Percentiles rank a stretch among this genome's conserved stretches.
These are phyloP conservation scores for Avena insularis DNA, from an alignment of 176 grass and related monocot species.

Conservation along the genomic window DNA sequence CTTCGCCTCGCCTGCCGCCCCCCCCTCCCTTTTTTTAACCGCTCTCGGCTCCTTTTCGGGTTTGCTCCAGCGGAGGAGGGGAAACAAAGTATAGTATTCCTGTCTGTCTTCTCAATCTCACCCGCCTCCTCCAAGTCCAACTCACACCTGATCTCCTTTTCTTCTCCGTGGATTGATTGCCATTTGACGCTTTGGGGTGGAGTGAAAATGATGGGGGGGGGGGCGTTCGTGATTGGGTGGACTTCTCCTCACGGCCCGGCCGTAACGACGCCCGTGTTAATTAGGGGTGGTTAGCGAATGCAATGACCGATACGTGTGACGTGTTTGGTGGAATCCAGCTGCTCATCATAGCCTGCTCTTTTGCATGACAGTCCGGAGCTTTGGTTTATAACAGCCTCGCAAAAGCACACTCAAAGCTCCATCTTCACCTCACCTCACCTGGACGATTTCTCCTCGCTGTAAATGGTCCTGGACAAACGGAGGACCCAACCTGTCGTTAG, in stretches of 20 bases:
- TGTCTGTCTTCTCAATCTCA: neutral
- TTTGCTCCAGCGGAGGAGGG: conserved; percentile 40
- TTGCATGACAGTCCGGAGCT: neutral
- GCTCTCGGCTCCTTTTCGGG: conserved; percentile 20
- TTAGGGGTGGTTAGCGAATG: neutral
- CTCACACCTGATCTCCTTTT: neutral
- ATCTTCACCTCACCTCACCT: conserved; percentile 18
- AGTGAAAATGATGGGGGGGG: neutral
- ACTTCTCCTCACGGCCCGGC: conserved; percentile 17
- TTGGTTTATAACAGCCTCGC: neutral
- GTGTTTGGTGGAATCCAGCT: conserved; percentile 1
- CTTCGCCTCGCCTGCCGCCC: conserved; percentile 1
- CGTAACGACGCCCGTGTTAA: conserved; percentile 3
- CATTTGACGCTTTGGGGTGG: conserved; percentile 40
- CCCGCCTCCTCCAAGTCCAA: neutral
- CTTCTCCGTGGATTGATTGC: conserved; percentile 18
- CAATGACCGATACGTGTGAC: neutral
- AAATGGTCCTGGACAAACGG: conserved; percentile 3
- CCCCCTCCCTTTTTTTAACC: conserved; percentile 46
- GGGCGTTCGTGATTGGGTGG: neutral
- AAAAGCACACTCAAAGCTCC: neutral
- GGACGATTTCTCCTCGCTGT: neutral
- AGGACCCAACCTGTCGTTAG: conserved; percentile 37
- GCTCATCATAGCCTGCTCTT: neutral
- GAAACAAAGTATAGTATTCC: conserved; percentile 27